phyloP scores from a whole-genome alignment of 2,329 filamentous ascomycete genomes.

The Alternaria triticina region DNA sequence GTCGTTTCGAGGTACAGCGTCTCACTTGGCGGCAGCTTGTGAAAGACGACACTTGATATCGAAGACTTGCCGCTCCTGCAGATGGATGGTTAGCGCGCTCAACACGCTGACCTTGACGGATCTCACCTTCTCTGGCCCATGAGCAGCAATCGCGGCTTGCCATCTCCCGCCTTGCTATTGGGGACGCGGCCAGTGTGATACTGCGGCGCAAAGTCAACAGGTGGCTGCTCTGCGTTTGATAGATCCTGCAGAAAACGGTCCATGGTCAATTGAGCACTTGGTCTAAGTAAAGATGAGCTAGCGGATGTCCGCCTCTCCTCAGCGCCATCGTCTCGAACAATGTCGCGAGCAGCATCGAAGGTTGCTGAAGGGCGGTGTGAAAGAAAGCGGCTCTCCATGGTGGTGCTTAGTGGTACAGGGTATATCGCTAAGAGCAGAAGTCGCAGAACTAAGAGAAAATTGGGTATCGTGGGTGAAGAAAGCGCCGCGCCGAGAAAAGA shows the following conservation, averaged over 20 bases:
- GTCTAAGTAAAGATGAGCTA: slow-evolving; percentile 43
- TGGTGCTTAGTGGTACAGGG: slow-evolving; percentile 38
- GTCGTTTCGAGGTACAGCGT: slow-evolving; percentile 96
- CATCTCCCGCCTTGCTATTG: slow-evolving; percentile 60
- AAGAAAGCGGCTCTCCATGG: slow-evolving; percentile 39
- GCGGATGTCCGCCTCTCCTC: slow-evolving; percentile 21
- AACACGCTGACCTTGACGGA: not conserved
- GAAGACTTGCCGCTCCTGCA: slow-evolving; percentile 94
- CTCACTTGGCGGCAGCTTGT: slow-evolving; percentile 95
- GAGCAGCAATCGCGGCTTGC: slow-evolving; percentile 83
- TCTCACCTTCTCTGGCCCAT: slow-evolving; percentile 94
- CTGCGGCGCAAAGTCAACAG: slow-evolving; percentile 45
- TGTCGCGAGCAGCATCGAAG: slow-evolving; percentile 19
- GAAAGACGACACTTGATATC: slow-evolving; percentile 98
- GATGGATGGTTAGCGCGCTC: slow-evolving; percentile 20
- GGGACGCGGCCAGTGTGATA: slow-evolving; percentile 53
- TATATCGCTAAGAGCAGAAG: slow-evolving; percentile 34
- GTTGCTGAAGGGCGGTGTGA: slow-evolving; percentile 27
- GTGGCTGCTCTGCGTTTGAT: slow-evolving; percentile 49
- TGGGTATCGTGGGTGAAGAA: slow-evolving; percentile 13
- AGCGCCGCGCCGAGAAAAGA: slow-evolving; percentile 11
- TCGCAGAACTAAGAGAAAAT: slow-evolving; percentile 13
- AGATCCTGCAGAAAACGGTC: slow-evolving; percentile 53
- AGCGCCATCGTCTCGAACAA: slow-evolving; percentile 19
- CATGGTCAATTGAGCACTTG: slow-evolving; percentile 51